Evolutionary conservation across 495 filamentous ascomycete species (phyloP).

Genomic region (Penicillium desertorum): DNA sequence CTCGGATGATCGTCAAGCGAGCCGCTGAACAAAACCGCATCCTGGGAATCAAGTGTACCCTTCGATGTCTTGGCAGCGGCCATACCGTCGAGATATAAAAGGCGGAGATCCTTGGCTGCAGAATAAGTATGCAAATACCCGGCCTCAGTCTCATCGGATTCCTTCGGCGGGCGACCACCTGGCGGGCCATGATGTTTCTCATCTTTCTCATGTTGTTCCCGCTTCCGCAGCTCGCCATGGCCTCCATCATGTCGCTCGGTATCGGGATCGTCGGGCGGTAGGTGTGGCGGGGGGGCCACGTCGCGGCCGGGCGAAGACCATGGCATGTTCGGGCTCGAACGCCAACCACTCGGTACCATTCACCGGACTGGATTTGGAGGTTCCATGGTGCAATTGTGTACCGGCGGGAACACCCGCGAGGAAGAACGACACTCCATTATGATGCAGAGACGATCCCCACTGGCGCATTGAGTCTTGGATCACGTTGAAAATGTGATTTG

Average conservation of each 20-base stretch:
- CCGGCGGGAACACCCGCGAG: constrained; percentile 56
- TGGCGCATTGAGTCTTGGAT: constrained; percentile 67
- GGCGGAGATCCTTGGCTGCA: constrained; percentile 47
- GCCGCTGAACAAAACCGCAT: constrained; percentile 48
- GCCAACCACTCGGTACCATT: constrained; percentile 64
- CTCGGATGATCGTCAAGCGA: constrained; percentile 12
- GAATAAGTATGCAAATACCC: constrained; percentile 60
- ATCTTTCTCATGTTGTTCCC: background rate
- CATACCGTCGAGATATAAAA: constrained; percentile 64
- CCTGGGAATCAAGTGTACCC: constrained; percentile 62
- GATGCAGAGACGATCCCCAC: constrained; percentile 66
- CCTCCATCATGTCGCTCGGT: background rate
- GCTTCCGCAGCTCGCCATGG: constrained; percentile 24
- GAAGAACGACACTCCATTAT: constrained; percentile 70
- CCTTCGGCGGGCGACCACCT: background rate
- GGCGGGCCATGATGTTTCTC: background rate
- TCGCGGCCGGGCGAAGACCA: constrained; percentile 48
- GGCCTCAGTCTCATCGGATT: constrained; percentile 15
- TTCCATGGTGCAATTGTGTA: constrained; percentile 65
- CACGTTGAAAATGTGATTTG: constrained; percentile 64
- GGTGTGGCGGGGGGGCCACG: constrained; percentile 7
- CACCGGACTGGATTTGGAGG: constrained; percentile 34
- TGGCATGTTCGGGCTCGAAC: constrained; percentile 67
- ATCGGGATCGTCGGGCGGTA: constrained; percentile 2
- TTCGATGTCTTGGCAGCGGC: constrained; percentile 57